Evolutionary conservation across 805 yeast genomes (phyloP), one percentile per base, ranked within the genome.

Genomic region (Torulaspora franciscae): DNA sequence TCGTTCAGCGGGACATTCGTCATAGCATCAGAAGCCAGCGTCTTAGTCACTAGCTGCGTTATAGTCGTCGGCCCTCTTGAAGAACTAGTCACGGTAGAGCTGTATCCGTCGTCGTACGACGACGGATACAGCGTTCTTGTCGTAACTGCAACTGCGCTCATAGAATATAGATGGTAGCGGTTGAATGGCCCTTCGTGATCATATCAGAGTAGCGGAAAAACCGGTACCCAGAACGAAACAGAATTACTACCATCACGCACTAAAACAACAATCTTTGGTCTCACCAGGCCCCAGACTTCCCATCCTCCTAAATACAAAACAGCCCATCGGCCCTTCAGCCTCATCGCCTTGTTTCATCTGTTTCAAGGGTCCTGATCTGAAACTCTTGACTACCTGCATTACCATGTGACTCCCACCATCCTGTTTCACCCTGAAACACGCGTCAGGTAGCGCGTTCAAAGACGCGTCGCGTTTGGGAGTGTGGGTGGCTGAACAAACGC

Each of bases 71-170:
- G 40, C 32, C 28, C 46, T 11, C 29, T 28, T 11, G 32, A 23
- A 9, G 37, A 32, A 13, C 33, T 43, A 2, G 11, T n/a, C 22
- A 19, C 22, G 9, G 37, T 13, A 9, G 41, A 37, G 28, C 38
- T 25, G 26, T 11, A 14, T 26, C n/a, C 27, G 11, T 22, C 14
- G 25, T 19, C 11, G 32, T 35, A 9, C n/a, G 25, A 19, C 7
- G 37, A 29, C 8, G 47, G 47, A 28, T 26, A 37, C 5, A 43
- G 33, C 8, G 47, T 43, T n/a, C 19, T 29, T 14, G 41, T 38
- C 10, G 35, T 39, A 9, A 42, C 40, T 6, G 39, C 32, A 22
- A 32, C 22, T 11, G 42, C 10, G 23, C 43, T 43, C 47, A 43
- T 43, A 15, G 14, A 15, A 4, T 10, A 10, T 27, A 13, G 13